A percentile compares a stretch with the other conserved stretches of the same genome.
phyloP scores from a whole-genome alignment of 1,139 yeast species.

The Saccharomyces hybrid region DNA sequence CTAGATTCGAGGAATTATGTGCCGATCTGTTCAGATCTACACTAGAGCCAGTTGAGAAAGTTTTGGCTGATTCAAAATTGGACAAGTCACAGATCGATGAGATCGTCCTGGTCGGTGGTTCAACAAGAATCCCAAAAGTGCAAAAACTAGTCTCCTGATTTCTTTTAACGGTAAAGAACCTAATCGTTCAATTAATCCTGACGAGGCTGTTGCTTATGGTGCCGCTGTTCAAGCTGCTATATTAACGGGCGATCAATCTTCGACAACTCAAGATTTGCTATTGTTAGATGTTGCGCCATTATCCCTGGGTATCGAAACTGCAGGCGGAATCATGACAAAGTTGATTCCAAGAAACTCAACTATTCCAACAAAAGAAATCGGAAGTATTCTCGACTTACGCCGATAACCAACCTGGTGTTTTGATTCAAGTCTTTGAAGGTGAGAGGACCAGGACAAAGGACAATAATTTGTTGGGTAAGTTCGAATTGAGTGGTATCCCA shows the following conservation, averaged over 20 bases:
- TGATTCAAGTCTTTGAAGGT: slow-evolving; percentile 95
- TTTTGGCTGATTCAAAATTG: slow-evolving; percentile 67
- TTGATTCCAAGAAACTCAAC: slow-evolving; percentile 95
- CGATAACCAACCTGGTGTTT: slow-evolving; percentile 94
- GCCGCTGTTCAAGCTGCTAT: slow-evolving; percentile 85
- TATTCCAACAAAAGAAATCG: slow-evolving; percentile 92
- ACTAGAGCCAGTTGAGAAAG: slow-evolving; percentile 75
- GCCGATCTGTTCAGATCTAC: slow-evolving; percentile 76
- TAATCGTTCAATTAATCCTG: slow-evolving; percentile 75
- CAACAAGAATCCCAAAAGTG: slow-evolving; percentile 87
- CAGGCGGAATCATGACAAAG: slow-evolving; percentile 97
- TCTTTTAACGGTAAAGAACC: slow-evolving; percentile 84
- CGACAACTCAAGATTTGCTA: slow-evolving; percentile 75
- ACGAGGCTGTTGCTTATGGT: slow-evolving; percentile 69
- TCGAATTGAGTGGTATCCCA: slow-evolving; percentile 91
- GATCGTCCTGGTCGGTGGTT: slow-evolving; percentile 85
- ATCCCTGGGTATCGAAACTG: slow-evolving; percentile 92
- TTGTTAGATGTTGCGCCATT: slow-evolving; percentile 89
- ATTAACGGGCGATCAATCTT: slow-evolving; percentile 79
- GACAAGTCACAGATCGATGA: slow-evolving; percentile 74
- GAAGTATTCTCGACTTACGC: slow-evolving; percentile 96
- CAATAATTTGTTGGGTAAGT: slow-evolving; percentile 91
- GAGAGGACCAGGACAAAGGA: slow-evolving; percentile 95
- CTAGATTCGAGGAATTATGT: slow-evolving; percentile 82
- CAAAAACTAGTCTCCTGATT: slow-evolving; percentile 81